Base-by-base conservation (phyloP, 1,284 basidiomycete species). In the Prillingera fragicola region DNA sequence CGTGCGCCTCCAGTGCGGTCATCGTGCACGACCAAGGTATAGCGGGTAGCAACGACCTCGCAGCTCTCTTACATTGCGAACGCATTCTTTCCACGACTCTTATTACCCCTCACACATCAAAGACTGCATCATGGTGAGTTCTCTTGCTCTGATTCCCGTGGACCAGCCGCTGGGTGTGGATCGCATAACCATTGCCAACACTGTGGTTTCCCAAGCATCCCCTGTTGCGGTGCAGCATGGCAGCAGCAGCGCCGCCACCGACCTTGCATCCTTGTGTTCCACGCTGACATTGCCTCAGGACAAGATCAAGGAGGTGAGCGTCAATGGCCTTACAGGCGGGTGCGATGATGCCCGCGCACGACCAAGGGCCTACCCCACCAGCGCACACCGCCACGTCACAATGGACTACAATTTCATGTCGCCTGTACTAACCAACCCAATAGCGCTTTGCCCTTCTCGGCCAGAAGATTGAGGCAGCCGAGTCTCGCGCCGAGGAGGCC, bases 381-480 rank as follows among this genome's bases (percentile, higher is more conserved):
- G 35, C 52, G 25, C 10, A 19, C 21, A 36, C 32, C 26, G 18
- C 38, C n/a, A 36, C 28, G 25, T 22, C 36, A 27, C 17, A 26
- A 22, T 22, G 24, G 34, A 38, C 28, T 5, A n/a, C 39, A 21
- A 15, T 29, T 14, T 13, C 18, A 29, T 2, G 13, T 13, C 40
- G 27, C 32, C 18, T 25, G 29, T 38, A 17, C 39, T 19, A 41
- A 25, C 39, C 23, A 23, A 36, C 5, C 12, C 4, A 1, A 6
- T 53, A 79, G 77, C 74, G 76, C 67, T 74, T 80, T 63, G 73
- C 73, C 62, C 70, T 77, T 45, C 74, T 97, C 63, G 89, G 91
- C 56, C 69, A 73, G 40, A 94, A 98, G 77, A 90, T 88, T 42
- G 94, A 98, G 72, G 71, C 71, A 44, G 86, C 89, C 33, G 74